Evolutionary conservation across 1,284 basidiomycete species (phyloP).

Genomic region (Cystobasidium sp.): DNA sequence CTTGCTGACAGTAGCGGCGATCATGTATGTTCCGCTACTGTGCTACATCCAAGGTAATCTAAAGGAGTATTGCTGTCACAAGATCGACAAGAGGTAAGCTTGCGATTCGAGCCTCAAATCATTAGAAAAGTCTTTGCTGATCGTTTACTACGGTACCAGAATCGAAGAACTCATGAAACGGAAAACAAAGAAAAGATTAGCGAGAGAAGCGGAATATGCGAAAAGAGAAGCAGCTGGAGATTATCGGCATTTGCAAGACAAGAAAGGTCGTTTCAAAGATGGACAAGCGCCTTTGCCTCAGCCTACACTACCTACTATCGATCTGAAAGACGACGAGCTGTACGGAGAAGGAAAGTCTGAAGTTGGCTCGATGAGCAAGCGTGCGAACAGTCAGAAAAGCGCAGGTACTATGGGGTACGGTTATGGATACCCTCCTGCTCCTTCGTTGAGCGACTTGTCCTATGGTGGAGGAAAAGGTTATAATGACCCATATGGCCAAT

Average conservation of each 20-base stretch:
- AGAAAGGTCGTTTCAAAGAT: constrained; percentile 74
- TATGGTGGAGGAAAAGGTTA: constrained; percentile 6
- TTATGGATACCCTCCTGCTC: constrained; percentile 32
- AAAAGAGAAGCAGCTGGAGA: constrained; percentile 88
- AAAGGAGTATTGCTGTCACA: constrained; percentile 97
- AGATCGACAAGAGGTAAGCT: constrained; percentile 85
- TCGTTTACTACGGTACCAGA: constrained; percentile 55
- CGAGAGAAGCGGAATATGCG: constrained; percentile 78
- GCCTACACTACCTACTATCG: constrained; percentile 91
- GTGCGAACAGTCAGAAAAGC: constrained; percentile 18
- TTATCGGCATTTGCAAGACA: constrained; percentile 88
- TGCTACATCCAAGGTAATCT: constrained; percentile 76
- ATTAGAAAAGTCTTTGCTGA: background rate
- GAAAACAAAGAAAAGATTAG: constrained; percentile 82
- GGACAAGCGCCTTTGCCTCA: constrained; percentile 83
- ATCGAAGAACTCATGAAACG: constrained; percentile 92
- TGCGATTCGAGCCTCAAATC: background rate
- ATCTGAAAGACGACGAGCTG: constrained; percentile 52
- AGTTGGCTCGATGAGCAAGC: constrained; percentile 10
- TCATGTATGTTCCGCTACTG: constrained; percentile 89
- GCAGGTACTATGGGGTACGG: constrained; percentile 2
- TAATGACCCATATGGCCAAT: constrained; percentile 22
- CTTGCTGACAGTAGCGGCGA: constrained; percentile 77
- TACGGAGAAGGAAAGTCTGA: constrained; percentile 38
- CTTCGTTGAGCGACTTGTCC: constrained; percentile 17